Percentiles rank a stretch among this genome's conserved stretches.
Conservation (phyloP, 495 filamentous ascomycete species). For the Penicillium bovifimosum region DNA sequence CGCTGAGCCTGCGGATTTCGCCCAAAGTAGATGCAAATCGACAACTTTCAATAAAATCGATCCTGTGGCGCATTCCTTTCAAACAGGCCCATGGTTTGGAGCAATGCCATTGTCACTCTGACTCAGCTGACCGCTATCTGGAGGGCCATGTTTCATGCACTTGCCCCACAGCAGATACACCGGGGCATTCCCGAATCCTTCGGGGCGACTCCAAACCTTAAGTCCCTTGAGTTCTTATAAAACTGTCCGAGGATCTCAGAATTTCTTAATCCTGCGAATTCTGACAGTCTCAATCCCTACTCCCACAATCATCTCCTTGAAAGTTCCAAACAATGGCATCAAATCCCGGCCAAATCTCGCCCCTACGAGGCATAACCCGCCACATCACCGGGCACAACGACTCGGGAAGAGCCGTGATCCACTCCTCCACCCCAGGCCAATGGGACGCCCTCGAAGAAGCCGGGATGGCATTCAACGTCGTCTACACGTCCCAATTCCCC, state of each 20-base stretch:
- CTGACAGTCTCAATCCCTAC: no score
- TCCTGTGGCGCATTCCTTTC: neutral
- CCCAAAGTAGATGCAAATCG: neutral
- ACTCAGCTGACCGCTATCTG: neutral
- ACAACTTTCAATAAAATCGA: neutral
- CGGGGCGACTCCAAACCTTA: no score
- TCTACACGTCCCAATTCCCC: conserved; percentile 50
- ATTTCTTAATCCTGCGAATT: no score
- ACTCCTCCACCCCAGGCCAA: conserved; percentile 16
- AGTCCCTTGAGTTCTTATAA: no score
- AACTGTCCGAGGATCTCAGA: no score
- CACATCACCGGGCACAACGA: conserved; percentile 40
- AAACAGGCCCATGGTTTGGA: neutral
- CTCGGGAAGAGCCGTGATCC: conserved; percentile 27
- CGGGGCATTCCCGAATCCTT: no score
- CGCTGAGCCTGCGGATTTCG: neutral
- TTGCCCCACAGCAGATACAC: neutral
- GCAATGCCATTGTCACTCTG: neutral
- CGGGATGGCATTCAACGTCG: conserved; percentile 26
- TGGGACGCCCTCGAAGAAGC: conserved; percentile 18
- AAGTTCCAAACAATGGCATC: neutral
- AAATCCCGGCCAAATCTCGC: conserved; percentile 20
- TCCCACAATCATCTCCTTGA: no score
- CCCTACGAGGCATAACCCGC: conserved; percentile 30
- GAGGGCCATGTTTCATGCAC: neutral